These are phyloP conservation scores for Fusarium haematococcum DNA, from an alignment of 2,329 filamentous ascomycete species.

Conservation along the genomic window DNA sequence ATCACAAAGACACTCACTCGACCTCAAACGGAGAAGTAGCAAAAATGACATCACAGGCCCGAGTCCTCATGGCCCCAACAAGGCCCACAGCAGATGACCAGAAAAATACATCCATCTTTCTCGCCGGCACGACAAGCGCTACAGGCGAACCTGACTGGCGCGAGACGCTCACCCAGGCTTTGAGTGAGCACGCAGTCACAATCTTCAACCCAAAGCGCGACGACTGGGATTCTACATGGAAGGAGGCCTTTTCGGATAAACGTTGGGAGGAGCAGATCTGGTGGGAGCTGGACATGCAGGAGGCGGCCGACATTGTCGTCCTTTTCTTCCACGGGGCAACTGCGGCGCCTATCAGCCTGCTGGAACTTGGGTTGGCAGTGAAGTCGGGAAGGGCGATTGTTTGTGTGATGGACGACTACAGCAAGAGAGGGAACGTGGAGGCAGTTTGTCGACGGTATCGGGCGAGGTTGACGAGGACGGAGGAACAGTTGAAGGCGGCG, in stretches of 20 bases:
- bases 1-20: neutral
- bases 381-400: slow-evolving; percentile 61
- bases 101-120: slow-evolving; percentile 58
- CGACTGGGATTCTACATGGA: slow-evolving; percentile 68
- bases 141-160: slow-evolving; percentile 63
- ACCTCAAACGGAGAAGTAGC: neutral
- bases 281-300: slow-evolving; percentile 72
- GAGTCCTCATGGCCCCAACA: slow-evolving; percentile 15
- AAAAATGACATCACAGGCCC: slow-evolving; percentile 6
- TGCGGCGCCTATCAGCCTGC: slow-evolving; percentile 66
- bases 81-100: neutral
- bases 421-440: slow-evolving; percentile 71
- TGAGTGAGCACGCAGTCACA: slow-evolving; percentile 61
- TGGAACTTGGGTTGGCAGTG: slow-evolving; percentile 70
- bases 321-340: slow-evolving; percentile 67
- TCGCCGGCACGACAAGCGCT: slow-evolving; percentile 67
- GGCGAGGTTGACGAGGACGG: slow-evolving; percentile 57
- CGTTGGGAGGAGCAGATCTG: slow-evolving; percentile 65
- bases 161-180: slow-evolving; percentile 51
- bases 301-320: slow-evolving; percentile 64
- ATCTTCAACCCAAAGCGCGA: slow-evolving; percentile 68
- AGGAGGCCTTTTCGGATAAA: slow-evolving; percentile 59
- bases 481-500: slow-evolving; percentile 54
- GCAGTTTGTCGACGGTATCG: slow-evolving; percentile 64
- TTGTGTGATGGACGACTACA: slow-evolving; percentile 63